Conservation (phyloP, 129 eudicot species). For the Sambucus nigra region DNA sequence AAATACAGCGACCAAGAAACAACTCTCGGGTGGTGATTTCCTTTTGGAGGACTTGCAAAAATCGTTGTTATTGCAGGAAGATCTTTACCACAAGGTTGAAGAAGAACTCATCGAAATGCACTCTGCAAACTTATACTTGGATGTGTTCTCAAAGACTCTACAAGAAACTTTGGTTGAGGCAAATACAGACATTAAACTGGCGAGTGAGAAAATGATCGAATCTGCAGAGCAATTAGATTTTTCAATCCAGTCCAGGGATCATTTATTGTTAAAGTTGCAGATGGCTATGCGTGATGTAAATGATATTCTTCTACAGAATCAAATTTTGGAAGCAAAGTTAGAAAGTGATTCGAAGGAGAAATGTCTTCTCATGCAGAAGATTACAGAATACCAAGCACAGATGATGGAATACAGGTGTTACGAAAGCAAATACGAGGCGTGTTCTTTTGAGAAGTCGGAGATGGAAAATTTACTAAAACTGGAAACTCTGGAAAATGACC, state of each 20-base stretch:
- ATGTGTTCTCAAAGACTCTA: conserved; percentile 51
- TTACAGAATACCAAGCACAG: conserved; percentile 46
- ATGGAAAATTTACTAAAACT: conserved; percentile 30
- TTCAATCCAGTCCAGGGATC: conserved; percentile 35
- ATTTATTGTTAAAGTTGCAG: conserved; percentile 36
- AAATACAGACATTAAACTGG: conserved; percentile 17
- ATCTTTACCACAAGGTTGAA: conserved; percentile 63
- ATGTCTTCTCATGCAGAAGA: conserved; percentile 45
- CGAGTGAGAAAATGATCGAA: conserved; percentile 27
- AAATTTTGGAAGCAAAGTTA: conserved; percentile 49
- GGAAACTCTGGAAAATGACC: conserved; percentile 27
- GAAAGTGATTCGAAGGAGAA: conserved; percentile 52
- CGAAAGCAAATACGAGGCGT: conserved; percentile 42
- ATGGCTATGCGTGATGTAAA: conserved; percentile 49
- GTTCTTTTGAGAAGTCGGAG: conserved; percentile 44
- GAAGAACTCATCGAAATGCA: conserved; percentile 64
- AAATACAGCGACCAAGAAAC: conserved; percentile 18
- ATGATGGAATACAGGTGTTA: conserved; percentile 33
- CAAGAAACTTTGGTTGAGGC: conserved; percentile 55
- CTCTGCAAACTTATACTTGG: conserved; percentile 41
- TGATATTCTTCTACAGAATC: conserved; percentile 59
- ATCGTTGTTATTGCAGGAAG: conserved; percentile 62
- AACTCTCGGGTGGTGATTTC: conserved; percentile 29
- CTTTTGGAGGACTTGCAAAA: conserved; percentile 65
- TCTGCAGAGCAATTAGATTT: conserved; percentile 33